Conservation (phyloP, 1,139 yeast species). For the Spathaspora sp. region DNA sequence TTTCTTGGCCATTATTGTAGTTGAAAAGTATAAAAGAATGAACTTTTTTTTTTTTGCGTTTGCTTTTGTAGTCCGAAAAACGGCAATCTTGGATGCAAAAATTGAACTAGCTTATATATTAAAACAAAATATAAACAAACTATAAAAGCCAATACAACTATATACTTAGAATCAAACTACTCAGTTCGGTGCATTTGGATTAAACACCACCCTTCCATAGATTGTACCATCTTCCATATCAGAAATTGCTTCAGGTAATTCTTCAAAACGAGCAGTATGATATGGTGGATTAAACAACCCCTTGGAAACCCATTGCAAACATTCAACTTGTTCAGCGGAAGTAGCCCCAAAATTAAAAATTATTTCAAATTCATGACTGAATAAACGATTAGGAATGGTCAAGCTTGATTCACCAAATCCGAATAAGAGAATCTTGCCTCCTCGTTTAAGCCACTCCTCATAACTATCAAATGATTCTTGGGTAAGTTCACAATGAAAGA, state of each 20-base stretch:
- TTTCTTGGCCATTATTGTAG: slow-evolving; percentile 54
- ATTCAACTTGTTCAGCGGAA: slow-evolving; percentile 43
- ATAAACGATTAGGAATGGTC: slow-evolving; percentile 30
- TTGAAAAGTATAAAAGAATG: background rate
- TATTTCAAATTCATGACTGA: slow-evolving; percentile 42
- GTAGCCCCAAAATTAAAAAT: slow-evolving; percentile 49
- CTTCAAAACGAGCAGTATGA: slow-evolving; percentile 31
- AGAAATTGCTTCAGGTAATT: slow-evolving; percentile 37
- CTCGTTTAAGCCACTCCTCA: slow-evolving; percentile 31
- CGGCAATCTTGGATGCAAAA: slow-evolving; percentile 2
- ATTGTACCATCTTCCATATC: slow-evolving; percentile 40
- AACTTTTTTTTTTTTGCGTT: background rate
- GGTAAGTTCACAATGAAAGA: slow-evolving; percentile 48
- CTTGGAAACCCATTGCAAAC: slow-evolving; percentile 42
- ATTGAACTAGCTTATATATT: background rate
- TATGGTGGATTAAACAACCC: slow-evolving; percentile 44
- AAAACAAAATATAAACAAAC: background rate
- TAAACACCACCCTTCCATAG: slow-evolving; percentile 33
- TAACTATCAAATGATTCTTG: slow-evolving; percentile 36
- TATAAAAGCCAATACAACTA: too few relatives aligned
- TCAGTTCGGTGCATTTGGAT: background rate
- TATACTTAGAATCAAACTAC: too few relatives aligned
- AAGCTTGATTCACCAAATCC: slow-evolving; percentile 44
- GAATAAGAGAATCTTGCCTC: slow-evolving; percentile 43
- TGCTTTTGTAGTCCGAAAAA: slow-evolving; percentile 1